Base-by-base conservation (phyloP, 2,329 filamentous ascomycete species). In the Pseudogymnoascus sp. region DNA sequence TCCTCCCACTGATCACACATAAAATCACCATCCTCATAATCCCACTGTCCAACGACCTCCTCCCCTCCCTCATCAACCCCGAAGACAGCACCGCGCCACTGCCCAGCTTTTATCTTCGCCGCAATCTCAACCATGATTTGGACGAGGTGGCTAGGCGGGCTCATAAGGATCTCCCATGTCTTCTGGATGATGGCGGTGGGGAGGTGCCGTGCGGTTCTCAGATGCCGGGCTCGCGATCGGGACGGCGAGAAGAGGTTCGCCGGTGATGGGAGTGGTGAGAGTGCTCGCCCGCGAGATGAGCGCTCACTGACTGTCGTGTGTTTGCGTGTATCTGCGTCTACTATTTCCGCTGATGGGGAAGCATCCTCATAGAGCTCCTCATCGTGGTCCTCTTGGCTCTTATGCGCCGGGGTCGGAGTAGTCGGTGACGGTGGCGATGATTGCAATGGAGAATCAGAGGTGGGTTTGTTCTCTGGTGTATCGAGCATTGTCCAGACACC, bases 81-180 rank as follows among this genome's bases (percentile, higher is more conserved):
- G 60, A 81, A 79, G 60, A 84, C 78, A 67, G 82, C 75, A 65
- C 83, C 88, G 70, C 83, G 77, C 86, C 82, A 85, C 75, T 84
- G 80, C 16, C 83, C 84, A 30, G 80, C 79, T 1, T 86, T 82
- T 65, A 96, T 91, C 65, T 84, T 86, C 0, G 89, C 87, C 0
- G 92, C 90, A 62, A 96, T 90, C 62, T 86, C 85, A 4, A 96
- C 81, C 80, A 96, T 92, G 41, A 96, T 78, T 25, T 84, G 80
- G 36, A 96, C 83, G 1, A 96, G 81, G 68, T 92, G 85, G 35
- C 87, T 84, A 0, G 92, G 91, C n/a, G 91, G 91, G 0, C 89
- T 86, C 12, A 96, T 77, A 3, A 96, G 81, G 30, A 94, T 81
- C 60, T 90, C 86, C 66, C 84, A 86, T 0, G 91, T 92, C 75